Conservation (phyloP, 129 eudicot genomes). For the Helichrysum umbraculigerum region DNA sequence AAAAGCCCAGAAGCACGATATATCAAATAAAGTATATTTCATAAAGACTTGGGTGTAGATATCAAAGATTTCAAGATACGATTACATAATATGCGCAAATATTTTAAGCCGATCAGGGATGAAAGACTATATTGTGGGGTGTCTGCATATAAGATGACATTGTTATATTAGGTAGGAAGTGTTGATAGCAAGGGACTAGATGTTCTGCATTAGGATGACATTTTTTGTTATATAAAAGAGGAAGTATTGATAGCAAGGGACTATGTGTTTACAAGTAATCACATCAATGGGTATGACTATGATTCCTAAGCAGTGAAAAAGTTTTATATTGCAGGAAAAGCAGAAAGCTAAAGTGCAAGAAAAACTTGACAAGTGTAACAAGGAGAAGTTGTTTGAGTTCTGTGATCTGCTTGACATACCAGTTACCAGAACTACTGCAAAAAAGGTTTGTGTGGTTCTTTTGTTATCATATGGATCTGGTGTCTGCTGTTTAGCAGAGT, state of each 20-base stretch:
- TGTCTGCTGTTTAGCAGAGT: conserved; percentile 7
- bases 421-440: conserved; percentile 51
- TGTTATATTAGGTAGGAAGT: no score
- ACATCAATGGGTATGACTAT: background rate
- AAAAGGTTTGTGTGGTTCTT: conserved; percentile 60
- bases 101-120: background rate
- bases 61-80: background rate
- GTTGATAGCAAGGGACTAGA: no score
- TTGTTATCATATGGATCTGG: conserved; percentile 2
- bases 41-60: background rate
- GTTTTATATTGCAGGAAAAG: conserved; percentile 62
- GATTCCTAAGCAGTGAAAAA: background rate
- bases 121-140: background rate
- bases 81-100: background rate
- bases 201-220: background rate
- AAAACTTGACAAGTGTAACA: conserved; percentile 73
- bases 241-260: background rate
- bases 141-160: background rate
- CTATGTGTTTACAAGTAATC: background rate
- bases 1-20: conserved; percentile 12
- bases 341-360: conserved; percentile 75
- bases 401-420: conserved; percentile 86
- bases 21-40: background rate
- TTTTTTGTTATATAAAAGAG: background rate
- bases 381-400: conserved; percentile 79